These are phyloP conservation scores for Knoxdaviesia capensis DNA, from an alignment of 2,329 filamentous ascomycete species.

Conservation along the genomic window DNA sequence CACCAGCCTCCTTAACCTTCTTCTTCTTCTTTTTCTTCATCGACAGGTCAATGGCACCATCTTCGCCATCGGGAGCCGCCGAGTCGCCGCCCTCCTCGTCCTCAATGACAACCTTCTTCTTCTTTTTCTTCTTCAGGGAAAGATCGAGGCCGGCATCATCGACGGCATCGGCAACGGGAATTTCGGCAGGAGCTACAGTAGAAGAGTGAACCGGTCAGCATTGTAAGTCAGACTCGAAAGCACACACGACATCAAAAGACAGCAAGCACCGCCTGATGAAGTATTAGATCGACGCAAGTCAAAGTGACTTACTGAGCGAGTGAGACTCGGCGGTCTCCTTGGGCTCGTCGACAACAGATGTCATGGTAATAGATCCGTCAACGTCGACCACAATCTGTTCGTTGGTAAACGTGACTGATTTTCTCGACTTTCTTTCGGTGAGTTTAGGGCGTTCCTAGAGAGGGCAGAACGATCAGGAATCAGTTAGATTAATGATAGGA, in stretches of 20 bases:
- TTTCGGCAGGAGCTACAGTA: constrained; percentile 25
- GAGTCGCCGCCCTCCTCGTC: constrained; percentile 29
- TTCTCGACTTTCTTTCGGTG: constrained; percentile 53
- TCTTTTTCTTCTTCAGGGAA: constrained; percentile 56
- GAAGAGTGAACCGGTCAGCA: constrained; percentile 20
- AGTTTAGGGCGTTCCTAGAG: constrained; percentile 1
- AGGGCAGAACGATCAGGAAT: no score
- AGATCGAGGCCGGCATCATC: constrained; percentile 35
- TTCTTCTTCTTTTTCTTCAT: constrained; percentile 65
- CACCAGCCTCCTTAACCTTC: constrained; percentile 24
- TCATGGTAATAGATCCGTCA: constrained; percentile 68
- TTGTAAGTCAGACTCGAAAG: no score
- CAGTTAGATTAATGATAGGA: no score
- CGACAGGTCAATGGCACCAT: constrained; percentile 35
- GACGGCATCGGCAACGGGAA: constrained; percentile 27
- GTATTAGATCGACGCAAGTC: neutral
- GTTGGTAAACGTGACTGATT: constrained; percentile 86
- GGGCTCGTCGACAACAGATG: constrained; percentile 51
- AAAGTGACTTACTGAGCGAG: constrained; percentile 42
- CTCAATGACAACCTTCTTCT: constrained; percentile 39
- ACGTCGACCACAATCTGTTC: constrained; percentile 72
- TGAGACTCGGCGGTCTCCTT: constrained; percentile 66
- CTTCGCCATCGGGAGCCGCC: constrained; percentile 19
- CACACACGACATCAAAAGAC: no score
- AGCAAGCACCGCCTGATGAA: no score